Base-by-base conservation (phyloP, 1,284 basidiomycete genomes). In the Trichosporon sp. region DNA sequence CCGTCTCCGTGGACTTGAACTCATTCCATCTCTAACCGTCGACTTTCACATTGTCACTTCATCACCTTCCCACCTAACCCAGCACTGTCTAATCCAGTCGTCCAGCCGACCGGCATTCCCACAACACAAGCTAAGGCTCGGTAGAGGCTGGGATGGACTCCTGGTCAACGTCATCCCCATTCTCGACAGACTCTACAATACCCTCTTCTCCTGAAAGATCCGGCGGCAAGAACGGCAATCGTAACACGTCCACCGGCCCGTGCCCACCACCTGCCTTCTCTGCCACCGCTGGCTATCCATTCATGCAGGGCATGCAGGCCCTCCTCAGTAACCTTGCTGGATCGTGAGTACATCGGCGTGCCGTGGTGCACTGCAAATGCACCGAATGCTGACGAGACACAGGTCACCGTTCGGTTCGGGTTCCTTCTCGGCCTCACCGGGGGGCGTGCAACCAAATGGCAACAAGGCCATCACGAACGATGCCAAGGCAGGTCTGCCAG, bases 81-180 rank as follows among this genome's bases (percentile, higher is more conserved):
- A n/a, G n/a, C n/a, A n/a, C 25, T 14, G 25, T 16, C 23, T 31
- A 31, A 25, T n/a, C 49, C 14, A 29, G 49, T 13, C 49, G 49
- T 31, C 27, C 49, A 54, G 14, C 49, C 19, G 14, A 19, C 49
- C 27, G 19, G 49, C 49, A 16, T n/a, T 31, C 49, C n/a, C 49
- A 31, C 49, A 11, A 16, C 49, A 10, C 4, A 14, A 29, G 27
- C 49, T 29, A 29, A 54, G 6, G 25, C 49, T 54, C 49, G 49
- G 49, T 54, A 29, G 49, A 54, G 49, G 49, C 49, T 54, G 49
- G 49, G 58, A 66, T 71, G 65, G 74, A 75, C 40, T 71, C 73
- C 10, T 72, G 74, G 21, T 73, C 67, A 11, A 65, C 72, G 29
- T 72, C 71, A 16, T 75, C 74, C 13, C 74, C 74, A 11, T 75